Conservation (phyloP, 257 asterid genomes). For the Henckelia pumila region DNA sequence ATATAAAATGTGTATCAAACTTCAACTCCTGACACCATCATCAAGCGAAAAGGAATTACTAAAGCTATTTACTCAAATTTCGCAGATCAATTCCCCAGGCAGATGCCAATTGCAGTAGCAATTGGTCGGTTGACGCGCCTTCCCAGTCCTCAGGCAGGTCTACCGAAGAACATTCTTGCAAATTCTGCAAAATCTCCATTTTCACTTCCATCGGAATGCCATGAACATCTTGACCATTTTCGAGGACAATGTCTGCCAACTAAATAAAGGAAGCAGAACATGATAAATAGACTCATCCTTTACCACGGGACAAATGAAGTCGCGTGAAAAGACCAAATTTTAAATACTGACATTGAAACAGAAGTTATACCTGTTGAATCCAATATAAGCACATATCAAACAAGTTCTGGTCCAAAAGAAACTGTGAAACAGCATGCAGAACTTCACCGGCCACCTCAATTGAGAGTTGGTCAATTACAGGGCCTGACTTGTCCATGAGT, state of each 20-base stretch:
- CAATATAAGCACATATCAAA: conserved; percentile 78
- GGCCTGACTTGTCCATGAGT: conserved; percentile 96
- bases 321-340: background rate
- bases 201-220: conserved; percentile 69
- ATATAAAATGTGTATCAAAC: background rate
- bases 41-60: conserved; percentile 15
- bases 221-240: conserved; percentile 66
- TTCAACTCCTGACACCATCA: conserved; percentile 14
- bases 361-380: conserved; percentile 86
- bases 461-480: conserved; percentile 81
- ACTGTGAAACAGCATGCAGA: conserved; percentile 73
- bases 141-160: conserved; percentile 94
- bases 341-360: background rate
- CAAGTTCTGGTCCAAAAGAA: conserved; percentile 67
- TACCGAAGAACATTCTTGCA: conserved; percentile 54
- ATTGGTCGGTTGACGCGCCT: conserved; percentile 78
- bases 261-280: conserved; percentile 30
- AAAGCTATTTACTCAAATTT: conserved; percentile 53
- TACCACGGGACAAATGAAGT: background rate
- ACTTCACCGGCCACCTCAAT: conserved; percentile 71
- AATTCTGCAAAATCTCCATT: conserved; percentile 67
- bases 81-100: conserved; percentile 88
- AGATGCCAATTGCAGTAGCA: conserved; percentile 72
- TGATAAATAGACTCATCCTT: conserved; percentile 6
- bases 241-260: conserved; percentile 74